Conservation (phyloP, 768 basidiomycete genomes). For the Tulasnella sp. region DNA sequence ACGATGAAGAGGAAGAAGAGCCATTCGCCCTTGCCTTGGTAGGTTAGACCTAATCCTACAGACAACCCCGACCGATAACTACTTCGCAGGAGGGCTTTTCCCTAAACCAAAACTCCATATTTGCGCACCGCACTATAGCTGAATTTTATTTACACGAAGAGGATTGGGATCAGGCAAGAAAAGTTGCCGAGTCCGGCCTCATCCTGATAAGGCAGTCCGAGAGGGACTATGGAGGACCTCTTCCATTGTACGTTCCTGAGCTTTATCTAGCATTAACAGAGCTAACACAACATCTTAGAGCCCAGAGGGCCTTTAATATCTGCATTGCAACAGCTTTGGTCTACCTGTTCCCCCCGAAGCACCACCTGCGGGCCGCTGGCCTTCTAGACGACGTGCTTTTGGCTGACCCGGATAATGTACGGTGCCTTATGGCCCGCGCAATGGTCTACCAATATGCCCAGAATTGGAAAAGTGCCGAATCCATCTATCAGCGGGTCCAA, state of each 20-base stretch:
- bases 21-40: constrained; percentile 62
- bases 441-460: constrained; percentile 60
- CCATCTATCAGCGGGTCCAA: constrained; percentile 57
- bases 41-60: constrained; percentile 31
- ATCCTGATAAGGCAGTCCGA: constrained; percentile 53
- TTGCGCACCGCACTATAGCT: constrained; percentile 62
- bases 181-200: constrained; percentile 66
- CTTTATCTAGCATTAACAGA: not conserved
- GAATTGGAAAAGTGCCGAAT: constrained; percentile 65
- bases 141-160: constrained; percentile 62
- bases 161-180: constrained; percentile 72
- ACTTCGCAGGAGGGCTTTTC: constrained; percentile 52
- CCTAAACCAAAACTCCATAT: constrained; percentile 50
- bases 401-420: constrained; percentile 56
- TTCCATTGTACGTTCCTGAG: constrained; percentile 45
- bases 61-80: not conserved
- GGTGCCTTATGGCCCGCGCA: constrained; percentile 68
- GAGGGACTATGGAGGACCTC: constrained; percentile 50
- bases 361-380: constrained; percentile 71
- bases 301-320: constrained; percentile 62
- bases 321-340: constrained; percentile 72
- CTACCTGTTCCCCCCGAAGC: constrained; percentile 83
- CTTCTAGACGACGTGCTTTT: constrained; percentile 70
- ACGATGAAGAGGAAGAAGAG: constrained; percentile 47
- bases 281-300: constrained; percentile 41